phyloP scores from a whole-genome alignment of 1,139 yeast genomes.

The Meyerozyma smithsonii region DNA sequence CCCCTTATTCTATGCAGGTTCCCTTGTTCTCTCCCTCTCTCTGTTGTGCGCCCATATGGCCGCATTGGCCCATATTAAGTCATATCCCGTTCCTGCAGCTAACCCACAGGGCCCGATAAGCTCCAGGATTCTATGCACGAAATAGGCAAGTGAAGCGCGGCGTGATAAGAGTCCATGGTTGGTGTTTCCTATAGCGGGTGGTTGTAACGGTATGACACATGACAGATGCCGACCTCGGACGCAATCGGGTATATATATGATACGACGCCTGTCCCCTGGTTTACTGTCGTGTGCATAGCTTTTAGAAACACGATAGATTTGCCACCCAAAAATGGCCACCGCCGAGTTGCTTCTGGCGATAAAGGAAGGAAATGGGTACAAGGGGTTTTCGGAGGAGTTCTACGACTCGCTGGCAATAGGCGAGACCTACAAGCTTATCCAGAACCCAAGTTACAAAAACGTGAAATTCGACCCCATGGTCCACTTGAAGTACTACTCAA shows the following conservation, averaged over 20 bases:
- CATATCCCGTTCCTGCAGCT: too few species aligned
- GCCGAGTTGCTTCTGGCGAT: slow-evolving; percentile 9
- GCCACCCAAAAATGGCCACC: slow-evolving; percentile 4
- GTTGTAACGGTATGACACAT: background rate
- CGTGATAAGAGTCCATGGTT: slow-evolving; percentile 1
- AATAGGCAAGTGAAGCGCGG: slow-evolving; percentile 3
- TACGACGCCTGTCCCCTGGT: too few species aligned
- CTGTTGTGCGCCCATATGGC: background rate
- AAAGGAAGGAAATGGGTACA: slow-evolving; percentile 11
- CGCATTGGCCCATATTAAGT: too few species aligned
- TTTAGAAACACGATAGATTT: too few species aligned
- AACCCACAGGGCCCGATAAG: too few species aligned
- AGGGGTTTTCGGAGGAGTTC: slow-evolving; percentile 8
- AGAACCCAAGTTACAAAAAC: background rate
- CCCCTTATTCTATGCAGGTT: too few species aligned
- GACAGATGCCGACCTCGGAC: background rate
- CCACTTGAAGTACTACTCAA: slow-evolving; percentile 39
- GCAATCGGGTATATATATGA: too few species aligned
- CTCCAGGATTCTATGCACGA: slow-evolving; percentile 1
- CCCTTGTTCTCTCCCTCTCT: background rate
- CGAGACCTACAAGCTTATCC: background rate
- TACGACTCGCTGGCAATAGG: slow-evolving; percentile 5
- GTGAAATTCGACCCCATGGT: slow-evolving; percentile 36
- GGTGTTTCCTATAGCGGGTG: background rate
- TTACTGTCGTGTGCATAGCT: too few species aligned